phyloP scores from a whole-genome alignment of 192 early-diverging fungal genomes.

The Cladochytrium replicatum region DNA sequence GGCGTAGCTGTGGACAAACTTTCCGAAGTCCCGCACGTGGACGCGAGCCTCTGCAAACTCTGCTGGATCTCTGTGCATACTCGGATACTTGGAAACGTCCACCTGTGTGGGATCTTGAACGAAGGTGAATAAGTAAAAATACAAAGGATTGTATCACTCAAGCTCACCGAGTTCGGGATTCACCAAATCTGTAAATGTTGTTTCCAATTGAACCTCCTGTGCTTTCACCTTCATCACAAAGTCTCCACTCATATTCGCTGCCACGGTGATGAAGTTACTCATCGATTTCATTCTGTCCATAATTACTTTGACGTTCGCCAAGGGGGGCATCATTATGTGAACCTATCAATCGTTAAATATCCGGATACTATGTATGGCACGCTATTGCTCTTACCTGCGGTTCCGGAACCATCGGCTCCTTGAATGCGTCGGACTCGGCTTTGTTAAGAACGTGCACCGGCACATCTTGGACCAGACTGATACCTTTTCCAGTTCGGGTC shows the following conservation, averaged over 20 bases:
- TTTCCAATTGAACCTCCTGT: conserved; percentile 49
- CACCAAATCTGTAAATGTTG: conserved; percentile 44
- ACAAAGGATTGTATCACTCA: neutral
- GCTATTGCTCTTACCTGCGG: conserved; percentile 31
- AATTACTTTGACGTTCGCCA: conserved; percentile 54
- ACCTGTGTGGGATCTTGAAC: conserved; percentile 21
- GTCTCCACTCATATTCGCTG: conserved; percentile 62
- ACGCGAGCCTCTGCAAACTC: conserved; percentile 58
- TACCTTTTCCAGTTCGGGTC: conserved; percentile 28
- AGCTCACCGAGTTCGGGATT: conserved; percentile 46
- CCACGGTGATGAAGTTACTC: conserved; percentile 48
- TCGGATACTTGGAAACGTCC: conserved; percentile 11
- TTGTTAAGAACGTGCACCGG: conserved; percentile 42
- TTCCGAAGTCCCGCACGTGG: conserved; percentile 62
- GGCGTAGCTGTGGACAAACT: conserved; percentile 66
- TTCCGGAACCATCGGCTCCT: conserved; percentile 47
- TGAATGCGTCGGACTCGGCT: conserved; percentile 42
- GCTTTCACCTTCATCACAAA: conserved; percentile 47
- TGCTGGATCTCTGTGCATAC: conserved; percentile 13
- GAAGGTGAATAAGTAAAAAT: neutral
- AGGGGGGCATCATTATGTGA: conserved; percentile 66
- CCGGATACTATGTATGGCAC: neutral
- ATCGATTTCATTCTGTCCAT: conserved; percentile 56
- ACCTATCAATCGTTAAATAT: conserved; percentile 24
- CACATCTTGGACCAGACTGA: conserved; percentile 48